phyloP scores from a whole-genome alignment of 1,139 yeast species.

The Geotrichum histeridarum region DNA sequence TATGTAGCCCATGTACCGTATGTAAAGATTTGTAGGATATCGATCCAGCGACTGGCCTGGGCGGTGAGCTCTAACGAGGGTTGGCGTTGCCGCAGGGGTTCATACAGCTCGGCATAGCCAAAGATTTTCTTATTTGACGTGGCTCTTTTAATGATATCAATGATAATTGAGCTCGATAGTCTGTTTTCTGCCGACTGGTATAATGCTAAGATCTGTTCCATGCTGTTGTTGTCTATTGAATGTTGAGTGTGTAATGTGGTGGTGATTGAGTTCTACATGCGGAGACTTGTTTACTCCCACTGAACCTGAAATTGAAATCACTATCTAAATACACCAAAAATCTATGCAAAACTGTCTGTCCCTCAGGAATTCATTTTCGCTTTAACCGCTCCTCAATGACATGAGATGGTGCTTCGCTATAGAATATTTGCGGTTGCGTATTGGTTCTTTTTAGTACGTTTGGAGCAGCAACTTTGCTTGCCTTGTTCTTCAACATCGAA shows the following conservation, averaged over 20 bases:
- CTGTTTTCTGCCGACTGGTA: conserved; percentile 18
- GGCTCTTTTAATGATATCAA: conserved; percentile 23
- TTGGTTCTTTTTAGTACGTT: background rate
- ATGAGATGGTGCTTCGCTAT: conserved; percentile 8
- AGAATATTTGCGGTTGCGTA: background rate
- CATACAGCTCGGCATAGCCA: conserved; percentile 26
- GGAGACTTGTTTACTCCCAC: background rate
- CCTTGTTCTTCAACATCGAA: conserved; percentile 2
- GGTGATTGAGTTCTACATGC: background rate
- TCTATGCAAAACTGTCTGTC: background rate
- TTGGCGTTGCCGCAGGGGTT: conserved; percentile 17
- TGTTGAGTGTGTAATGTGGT: background rate
- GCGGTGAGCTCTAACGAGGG: conserved; percentile 7
- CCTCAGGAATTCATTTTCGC: background rate
- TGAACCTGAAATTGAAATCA: background rate
- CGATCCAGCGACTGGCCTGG: conserved; percentile 17
- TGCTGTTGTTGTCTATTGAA: conserved; percentile 1
- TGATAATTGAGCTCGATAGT: conserved; percentile 19
- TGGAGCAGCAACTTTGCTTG: background rate
- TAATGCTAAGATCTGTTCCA: conserved; percentile 24
- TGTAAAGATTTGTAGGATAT: conserved; percentile 23
- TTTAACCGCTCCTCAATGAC: conserved; percentile 3
- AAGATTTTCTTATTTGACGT: conserved; percentile 22
- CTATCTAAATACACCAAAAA: background rate
- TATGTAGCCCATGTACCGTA: conserved; percentile 26